Base-by-base conservation (phyloP, 495 filamentous ascomycete genomes). In the Filosporella fistucella region DNA sequence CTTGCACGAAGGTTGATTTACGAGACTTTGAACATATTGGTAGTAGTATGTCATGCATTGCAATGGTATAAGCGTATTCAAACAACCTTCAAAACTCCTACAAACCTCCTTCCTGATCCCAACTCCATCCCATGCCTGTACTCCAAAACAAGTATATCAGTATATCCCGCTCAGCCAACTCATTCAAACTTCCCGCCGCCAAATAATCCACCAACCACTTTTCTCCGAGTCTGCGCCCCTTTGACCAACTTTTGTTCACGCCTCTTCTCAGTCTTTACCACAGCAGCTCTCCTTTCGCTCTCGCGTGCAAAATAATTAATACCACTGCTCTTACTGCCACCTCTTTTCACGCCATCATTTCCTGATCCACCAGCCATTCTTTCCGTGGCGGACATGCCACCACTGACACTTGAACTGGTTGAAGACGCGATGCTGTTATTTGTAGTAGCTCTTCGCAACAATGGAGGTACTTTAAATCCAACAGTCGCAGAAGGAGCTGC, bases 261-360 rank as follows among this genome's bases (percentile, higher is more conserved):
- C 59, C 74, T 71, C 60, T 70, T 71, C 67, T 85, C 81, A 25
- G 64, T 71, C 60, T 80, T 81, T 33, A 77, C 77, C 17, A 86
- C 59, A 26, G 69, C 70, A 3, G 69, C 72, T 49, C 71, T 69
- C 54, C 80, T 65, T 66, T 86, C 82, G 54, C 65, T 82, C 66
- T 86, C 91, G 36, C 89, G 76, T 3, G 86, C 80, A 59, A 91
- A 86, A 51, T 85, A 94, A 57, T 91, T 90, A 25, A 95, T 80
- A 28, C 77, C 76, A 20, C 79, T 84, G 70, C 84, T 88, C 69
- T 87, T 90, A 10, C 79, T 65, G 4, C 64, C 71, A 3, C 65
- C 63, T 42, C 59, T 63, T 39, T 61, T 63, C 17, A 58, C 52
- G 22, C 64, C 60, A 34, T 49, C 73, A 54, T 47, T 65, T 35